Evolutionary conservation across 2,329 filamentous ascomycete genomes (phyloP), one percentile per base, ranked within the genome.

Genomic region (Colletotrichum magnum): DNA sequence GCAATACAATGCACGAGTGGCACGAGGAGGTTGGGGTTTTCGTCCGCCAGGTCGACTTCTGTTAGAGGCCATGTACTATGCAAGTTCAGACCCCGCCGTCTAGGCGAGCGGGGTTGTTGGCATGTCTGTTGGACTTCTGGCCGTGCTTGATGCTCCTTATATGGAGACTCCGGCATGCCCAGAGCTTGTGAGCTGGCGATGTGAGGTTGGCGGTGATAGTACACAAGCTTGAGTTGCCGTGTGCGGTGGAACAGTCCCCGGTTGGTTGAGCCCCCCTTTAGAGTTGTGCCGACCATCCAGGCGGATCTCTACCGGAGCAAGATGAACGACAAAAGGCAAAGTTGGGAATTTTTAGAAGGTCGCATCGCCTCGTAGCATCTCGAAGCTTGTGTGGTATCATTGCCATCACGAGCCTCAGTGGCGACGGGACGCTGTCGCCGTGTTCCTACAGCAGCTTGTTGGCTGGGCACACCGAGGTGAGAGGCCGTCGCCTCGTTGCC

Each of bases 201-300:
- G 41, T 15, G 41, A 48, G 45, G 45, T n/a, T 48, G 45, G 21
- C 9, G 41, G 41, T n/a, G 45, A 48, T 36, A 36, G 32, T 36
- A 36, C 32, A 10, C 18, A 48, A n/a, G 45, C 18, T 18, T 18
- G 45, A 6, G 6, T 48, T 18, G 18, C 16, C 18, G n/a, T 18
- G 45, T 4, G 32, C 32, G 32, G 32, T 36, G 32, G 32, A 36
- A 36, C 45, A 18, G 16, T n/a, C 45, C 28, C 28, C 18, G 57
- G 45, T 51, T 39, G 45, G 45, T 15, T 50, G 6, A 50, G 43
- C n/a, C 16, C 24, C 24, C 28, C 18, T 28, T 59, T 50, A 59
- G 57, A 59, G 57, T 59, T 51, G 6, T 39, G n/a, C n/a, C 57
- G 51, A 59, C 57, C 57, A 26, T 12, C 41, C 16, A 26, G 43